Evolutionary conservation across 2,329 filamentous ascomycete genomes (phyloP), one percentile per base, ranked within the genome.

Genomic region (Cucurbitaria berberidis): DNA sequence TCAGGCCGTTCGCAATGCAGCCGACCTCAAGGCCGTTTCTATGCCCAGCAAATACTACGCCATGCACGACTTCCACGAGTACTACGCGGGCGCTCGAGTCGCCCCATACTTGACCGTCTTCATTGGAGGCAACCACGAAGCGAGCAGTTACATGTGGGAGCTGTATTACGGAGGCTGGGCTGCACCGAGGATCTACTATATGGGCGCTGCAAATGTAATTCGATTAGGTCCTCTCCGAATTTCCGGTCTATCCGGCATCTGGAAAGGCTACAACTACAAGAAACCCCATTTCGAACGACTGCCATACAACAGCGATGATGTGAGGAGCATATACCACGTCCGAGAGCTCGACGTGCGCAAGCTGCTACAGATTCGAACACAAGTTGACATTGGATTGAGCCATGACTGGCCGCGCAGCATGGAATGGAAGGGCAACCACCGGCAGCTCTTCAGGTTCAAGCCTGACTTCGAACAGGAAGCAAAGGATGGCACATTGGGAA

Each of bases 81-180:
- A 98, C 80, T 99, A 99, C 75, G 89, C 87, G 46, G 95, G 95
- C 41, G 74, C 79, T 16, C 85, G 86, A 49, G 84, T 75, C 38
- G 95, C 95, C 0, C 95, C 95, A 0, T 96, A 92, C 70, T 82
- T 96, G 40, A 99, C 95, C 15, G 80, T 98, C 39, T 98, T 98
- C 76, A 87, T 96, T 45, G 93, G 88, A 38, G 95, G 95, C 2
- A 99, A 99, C 71, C 95, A 99, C 69, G 95, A 99, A 78, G 93
- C 95, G 0, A 90, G 90, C 67, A 92, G 90, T 45, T 87, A 98
- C 75, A 80, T 96, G 5, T 95, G 88, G 81, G 95, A 99, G 76
- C 84, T 99, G 0, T 96, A 91, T 78, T 96, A 98, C 71, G 95
- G 95, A 45, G 95, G 95, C 45, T 99, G 95, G 95, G 95, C 91